Conservation (phyloP, 305 asterid species). For the Solanum chacoense region DNA sequence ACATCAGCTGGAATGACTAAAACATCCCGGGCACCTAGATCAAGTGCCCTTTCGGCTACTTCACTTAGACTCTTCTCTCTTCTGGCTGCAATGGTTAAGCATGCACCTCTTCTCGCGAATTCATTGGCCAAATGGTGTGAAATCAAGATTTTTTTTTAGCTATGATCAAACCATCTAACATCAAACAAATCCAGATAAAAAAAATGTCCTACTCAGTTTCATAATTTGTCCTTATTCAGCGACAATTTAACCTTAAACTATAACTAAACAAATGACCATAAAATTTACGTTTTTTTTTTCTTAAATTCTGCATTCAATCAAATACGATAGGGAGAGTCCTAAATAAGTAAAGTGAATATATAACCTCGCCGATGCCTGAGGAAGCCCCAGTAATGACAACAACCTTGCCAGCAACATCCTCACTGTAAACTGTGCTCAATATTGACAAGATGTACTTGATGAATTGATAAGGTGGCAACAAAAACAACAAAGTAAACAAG, state of each 20-base stretch:
- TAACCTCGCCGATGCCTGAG: conserved; percentile 83
- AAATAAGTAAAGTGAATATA: not conserved
- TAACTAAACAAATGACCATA: not conserved
- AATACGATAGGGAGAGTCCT: not conserved
- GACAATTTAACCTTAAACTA: not conserved
- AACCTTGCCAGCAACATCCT: conserved; percentile 62
- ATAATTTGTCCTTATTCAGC: no score
- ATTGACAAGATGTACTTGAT: conserved; percentile 47
- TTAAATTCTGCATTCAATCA: not conserved
- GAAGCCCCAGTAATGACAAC: conserved; percentile 86
- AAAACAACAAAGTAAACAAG: conserved; percentile 48
- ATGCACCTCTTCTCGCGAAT: conserved; percentile 70
- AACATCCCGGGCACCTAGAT: conserved; percentile 57
- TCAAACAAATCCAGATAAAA: not conserved
- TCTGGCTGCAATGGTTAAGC: conserved; percentile 58
- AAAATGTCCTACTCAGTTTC: not conserved
- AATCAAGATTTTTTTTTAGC: not conserved
- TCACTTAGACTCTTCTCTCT: conserved; percentile 45
- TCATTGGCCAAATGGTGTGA: conserved; percentile 41
- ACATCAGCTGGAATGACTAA: conserved; percentile 48
- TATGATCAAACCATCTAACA: not conserved
- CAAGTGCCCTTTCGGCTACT: conserved; percentile 50
- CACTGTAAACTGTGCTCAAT: conserved; percentile 38
- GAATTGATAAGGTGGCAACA: conserved; percentile 48
- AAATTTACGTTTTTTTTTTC: not conserved